These are phyloP conservation scores for Trametes maxima DNA, from an alignment of 768 basidiomycete species.

Conservation along the genomic window DNA sequence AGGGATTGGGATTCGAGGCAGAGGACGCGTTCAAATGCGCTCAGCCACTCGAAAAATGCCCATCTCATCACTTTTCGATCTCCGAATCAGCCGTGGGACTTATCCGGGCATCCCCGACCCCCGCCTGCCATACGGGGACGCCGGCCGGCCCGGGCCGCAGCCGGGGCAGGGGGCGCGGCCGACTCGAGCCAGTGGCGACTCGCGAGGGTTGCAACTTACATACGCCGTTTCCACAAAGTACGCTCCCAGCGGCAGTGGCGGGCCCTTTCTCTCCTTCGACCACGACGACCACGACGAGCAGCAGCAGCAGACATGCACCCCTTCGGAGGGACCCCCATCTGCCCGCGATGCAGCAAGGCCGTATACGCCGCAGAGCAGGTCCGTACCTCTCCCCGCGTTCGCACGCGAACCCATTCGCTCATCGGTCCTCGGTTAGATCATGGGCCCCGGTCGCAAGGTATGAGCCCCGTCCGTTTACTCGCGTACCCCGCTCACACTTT, in stretches of 20 bases:
- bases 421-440: slow-evolving; percentile 49
- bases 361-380: slow-evolving; percentile 93
- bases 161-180: too few relatives aligned
- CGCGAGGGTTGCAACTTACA: too few relatives aligned
- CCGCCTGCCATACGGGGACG: slow-evolving; percentile 1
- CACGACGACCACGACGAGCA: neutral
- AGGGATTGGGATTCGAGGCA: slow-evolving; percentile 1
- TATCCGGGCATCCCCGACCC: slow-evolving; percentile 32
- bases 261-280: neutral
- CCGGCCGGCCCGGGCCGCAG: neutral
- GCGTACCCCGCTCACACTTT: slow-evolving; percentile 10
- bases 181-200: too few relatives aligned
- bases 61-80: slow-evolving; percentile 40
- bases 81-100: slow-evolving; percentile 37
- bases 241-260: neutral
- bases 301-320: slow-evolving; percentile 55
- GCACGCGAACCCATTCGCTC: neutral
- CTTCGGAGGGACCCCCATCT: slow-evolving; percentile 70
- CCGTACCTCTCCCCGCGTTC: slow-evolving; percentile 19
- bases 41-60: slow-evolving; percentile 20
- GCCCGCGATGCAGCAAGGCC: slow-evolving; percentile 71
- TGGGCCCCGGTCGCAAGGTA: slow-evolving; percentile 90
- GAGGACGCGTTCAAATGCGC: neutral
- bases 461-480: slow-evolving; percentile 27
- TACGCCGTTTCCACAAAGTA: too few relatives aligned